Evolutionary conservation across 768 basidiomycete species (phyloP).

Genomic region (Leucocoprinus sp.): DNA sequence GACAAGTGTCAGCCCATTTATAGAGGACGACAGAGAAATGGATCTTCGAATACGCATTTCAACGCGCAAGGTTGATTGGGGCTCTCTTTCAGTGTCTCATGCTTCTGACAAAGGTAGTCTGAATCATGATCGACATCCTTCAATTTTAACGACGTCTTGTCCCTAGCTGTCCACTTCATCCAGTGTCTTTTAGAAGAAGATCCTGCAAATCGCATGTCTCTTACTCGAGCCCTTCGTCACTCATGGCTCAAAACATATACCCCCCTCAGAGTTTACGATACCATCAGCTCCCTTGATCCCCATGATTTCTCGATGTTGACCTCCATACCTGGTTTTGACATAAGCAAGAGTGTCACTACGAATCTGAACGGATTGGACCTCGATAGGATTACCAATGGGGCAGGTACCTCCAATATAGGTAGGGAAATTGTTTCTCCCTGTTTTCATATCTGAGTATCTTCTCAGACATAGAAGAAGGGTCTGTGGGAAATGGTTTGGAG

Average conservation of each 20-base stretch:
- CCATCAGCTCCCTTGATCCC: slow-evolving; percentile 8
- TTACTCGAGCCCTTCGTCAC: slow-evolving; percentile 60
- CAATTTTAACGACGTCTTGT: not conserved
- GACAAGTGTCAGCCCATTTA: slow-evolving; percentile 71
- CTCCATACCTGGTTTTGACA: slow-evolving; percentile 8
- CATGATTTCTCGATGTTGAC: slow-evolving; percentile 11
- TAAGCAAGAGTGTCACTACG: slow-evolving; percentile 19
- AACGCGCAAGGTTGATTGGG: slow-evolving; percentile 57
- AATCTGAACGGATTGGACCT: slow-evolving; percentile 23
- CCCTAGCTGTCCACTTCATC: slow-evolving; percentile 60
- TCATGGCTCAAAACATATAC: slow-evolving; percentile 56
- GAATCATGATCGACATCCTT: not conserved
- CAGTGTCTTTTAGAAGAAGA: slow-evolving; percentile 52
- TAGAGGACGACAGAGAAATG: slow-evolving; percentile 56
- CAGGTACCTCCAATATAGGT: slow-evolving; percentile 30
- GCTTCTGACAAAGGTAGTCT: slow-evolving; percentile 43
- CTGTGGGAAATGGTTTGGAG: too few species aligned
- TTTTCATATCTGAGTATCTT: too few species aligned
- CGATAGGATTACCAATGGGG: slow-evolving; percentile 12
- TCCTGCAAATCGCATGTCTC: slow-evolving; percentile 61
- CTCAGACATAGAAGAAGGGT: too few species aligned
- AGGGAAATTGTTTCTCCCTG: too few species aligned
- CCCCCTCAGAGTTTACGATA: slow-evolving; percentile 14
- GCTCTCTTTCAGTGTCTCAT: slow-evolving; percentile 27
- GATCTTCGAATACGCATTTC: slow-evolving; percentile 57